Conservation (phyloP, 106 monocot genomes). For the Dioscorea zingiberensis region DNA sequence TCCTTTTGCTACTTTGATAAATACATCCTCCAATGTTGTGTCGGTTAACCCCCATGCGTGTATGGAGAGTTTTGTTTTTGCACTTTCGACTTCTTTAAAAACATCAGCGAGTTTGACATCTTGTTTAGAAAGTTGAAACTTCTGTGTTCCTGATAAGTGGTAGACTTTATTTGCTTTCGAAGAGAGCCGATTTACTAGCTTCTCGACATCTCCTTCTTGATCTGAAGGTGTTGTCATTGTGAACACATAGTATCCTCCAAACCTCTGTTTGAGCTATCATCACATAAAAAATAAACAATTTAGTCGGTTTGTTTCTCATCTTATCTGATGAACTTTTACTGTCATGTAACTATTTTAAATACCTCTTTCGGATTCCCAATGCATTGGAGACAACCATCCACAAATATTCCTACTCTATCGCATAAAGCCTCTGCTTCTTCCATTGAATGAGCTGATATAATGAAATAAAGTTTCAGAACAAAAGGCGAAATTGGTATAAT, state of each 20-base stretch:
- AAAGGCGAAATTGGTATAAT: neutral
- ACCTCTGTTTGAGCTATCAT: conserved; percentile 44
- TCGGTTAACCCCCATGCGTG: conserved; percentile 31
- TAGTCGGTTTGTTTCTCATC: too few relatives aligned
- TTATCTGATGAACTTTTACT: neutral
- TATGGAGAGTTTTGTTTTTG: conserved; percentile 9
- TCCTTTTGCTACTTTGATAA: conserved; percentile 35
- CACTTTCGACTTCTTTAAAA: conserved; percentile 19
- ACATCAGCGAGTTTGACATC: conserved; percentile 27
- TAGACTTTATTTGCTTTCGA: conserved; percentile 25
- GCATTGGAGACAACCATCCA: conserved; percentile 55
- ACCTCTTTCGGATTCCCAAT: conserved; percentile 63
- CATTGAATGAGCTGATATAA: conserved; percentile 63
- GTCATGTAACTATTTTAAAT: neutral
- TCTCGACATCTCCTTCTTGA: conserved; percentile 29
- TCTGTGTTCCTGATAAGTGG: conserved; percentile 27
- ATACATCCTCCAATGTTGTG: conserved; percentile 38
- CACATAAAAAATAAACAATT: neutral
- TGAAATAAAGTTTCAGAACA: neutral
- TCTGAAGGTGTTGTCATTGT: conserved; percentile 32
- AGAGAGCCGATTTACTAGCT: conserved; percentile 16
- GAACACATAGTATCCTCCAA: conserved; percentile 39
- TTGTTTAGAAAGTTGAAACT: conserved; percentile 38
- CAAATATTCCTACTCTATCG: conserved; percentile 56
- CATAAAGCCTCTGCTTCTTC: conserved; percentile 65